Evolutionary conservation across 2,329 filamentous ascomycete genomes (phyloP), one percentile per base, ranked within the genome.

Genomic region (Arachnomyces sp.): DNA sequence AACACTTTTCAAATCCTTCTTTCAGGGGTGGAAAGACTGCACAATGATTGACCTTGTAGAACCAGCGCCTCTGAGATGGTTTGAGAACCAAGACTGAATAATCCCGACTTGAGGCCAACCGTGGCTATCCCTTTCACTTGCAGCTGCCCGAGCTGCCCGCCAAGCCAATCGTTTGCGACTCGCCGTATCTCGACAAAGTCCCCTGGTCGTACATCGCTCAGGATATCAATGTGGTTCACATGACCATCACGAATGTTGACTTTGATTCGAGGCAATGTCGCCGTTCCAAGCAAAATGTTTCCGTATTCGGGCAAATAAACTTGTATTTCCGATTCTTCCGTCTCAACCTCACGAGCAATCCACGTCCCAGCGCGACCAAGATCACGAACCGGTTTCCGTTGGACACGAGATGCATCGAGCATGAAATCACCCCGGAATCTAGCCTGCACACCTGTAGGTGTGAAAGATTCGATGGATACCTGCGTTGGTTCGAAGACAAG

Each of bases 121-220:
- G 81, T 68, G 17, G 86, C 81, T 54, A 81, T 82, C 32, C 83
- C 90, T 40, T 80, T 72, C 11, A 96, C 68, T 45, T 75, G 77
- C 42, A 98, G 65, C 42, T 74, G 71, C 8, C 79, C 74, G 43
- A 96, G 68, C 39, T 78, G 81, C 30, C 89, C 88, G 39, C 84
- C 79, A 44, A 98, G 67, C 81, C 87, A 96, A 60, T 94, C 84
- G 58, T 92, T 87, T 34, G 85, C 87, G 47, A 96, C 75, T 43
- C 74, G 75, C 44, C 85, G 81, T 50, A 95, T 79, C 4, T 81
- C 82, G 40, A 88, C 79, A 11, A 85, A 68, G 53, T 88, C 77
- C 20, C 88, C 89, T 17, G 87, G 82, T 29, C 74, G 68, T 30
- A 96, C 64, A 45, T 92, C 80, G 31, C 83, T 76, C 40, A 92